Evolutionary conservation across 2,329 filamentous ascomycete genomes (phyloP).

Genomic region (Triangularia verruculosa): DNA sequence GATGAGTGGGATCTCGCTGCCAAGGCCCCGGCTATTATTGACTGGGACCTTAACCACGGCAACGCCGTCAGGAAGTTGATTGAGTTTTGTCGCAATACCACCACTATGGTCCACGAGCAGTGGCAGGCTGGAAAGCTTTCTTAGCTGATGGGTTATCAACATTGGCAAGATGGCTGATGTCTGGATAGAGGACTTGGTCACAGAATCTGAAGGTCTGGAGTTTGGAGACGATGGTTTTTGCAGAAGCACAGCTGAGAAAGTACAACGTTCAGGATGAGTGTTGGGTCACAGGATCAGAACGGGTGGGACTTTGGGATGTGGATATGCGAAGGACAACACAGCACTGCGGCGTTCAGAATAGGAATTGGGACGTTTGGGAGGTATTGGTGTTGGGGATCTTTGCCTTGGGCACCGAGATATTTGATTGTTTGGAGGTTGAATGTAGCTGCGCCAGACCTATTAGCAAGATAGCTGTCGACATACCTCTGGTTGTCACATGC

Average conservation of each 20-base stretch:
- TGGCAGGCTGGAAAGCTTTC: not conserved
- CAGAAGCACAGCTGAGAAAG: not conserved
- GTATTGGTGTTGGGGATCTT: not conserved
- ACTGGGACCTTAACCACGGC: not conserved
- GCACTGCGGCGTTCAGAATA: not conserved
- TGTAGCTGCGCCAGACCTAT: not conserved
- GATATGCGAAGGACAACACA: not conserved
- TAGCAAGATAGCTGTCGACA: not conserved
- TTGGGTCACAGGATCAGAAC: not conserved
- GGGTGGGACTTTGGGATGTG: not conserved
- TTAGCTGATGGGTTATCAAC: not conserved
- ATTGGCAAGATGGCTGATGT: not conserved
- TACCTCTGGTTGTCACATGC: not conserved
- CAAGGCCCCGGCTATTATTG: not conserved
- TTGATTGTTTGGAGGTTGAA: not conserved
- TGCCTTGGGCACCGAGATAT: not conserved
- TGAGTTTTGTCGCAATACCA: not conserved
- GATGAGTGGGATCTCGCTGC: not conserved
- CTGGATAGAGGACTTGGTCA: not conserved
- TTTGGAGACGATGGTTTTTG: not conserved
- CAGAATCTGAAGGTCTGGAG: not conserved
- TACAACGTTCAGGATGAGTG: not conserved
- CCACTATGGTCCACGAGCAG: not conserved
- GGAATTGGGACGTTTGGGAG: not conserved
- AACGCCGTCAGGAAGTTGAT: not conserved